These are phyloP conservation scores for Rhizophagus prolifer DNA, from an alignment of 192 early-diverging fungal species.

Conservation along the genomic window DNA sequence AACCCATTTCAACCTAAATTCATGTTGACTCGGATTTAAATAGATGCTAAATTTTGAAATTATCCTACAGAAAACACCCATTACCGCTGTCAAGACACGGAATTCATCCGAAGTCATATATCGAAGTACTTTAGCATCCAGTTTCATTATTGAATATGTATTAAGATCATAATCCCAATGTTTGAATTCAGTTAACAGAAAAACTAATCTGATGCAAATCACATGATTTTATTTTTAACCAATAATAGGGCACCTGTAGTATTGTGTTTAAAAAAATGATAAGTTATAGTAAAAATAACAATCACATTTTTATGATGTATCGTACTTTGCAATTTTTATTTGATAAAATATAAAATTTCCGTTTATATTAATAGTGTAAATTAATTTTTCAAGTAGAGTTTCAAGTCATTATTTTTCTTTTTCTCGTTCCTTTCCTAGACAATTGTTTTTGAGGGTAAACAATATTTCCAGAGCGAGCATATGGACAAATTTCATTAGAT, in stretches of 20 bases:
- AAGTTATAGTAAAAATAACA: too few relatives aligned
- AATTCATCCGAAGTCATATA: slow-evolving; percentile 95
- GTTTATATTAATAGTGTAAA: too few relatives aligned
- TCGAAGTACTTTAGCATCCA: slow-evolving; percentile 90
- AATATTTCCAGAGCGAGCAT: slow-evolving; percentile 24
- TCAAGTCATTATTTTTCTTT: not conserved
- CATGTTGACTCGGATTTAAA: not conserved
- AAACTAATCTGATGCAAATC: too few relatives aligned
- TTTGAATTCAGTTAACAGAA: too few relatives aligned
- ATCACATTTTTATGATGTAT: too few relatives aligned
- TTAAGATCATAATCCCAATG: too few relatives aligned
- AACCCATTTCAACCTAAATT: slow-evolving; percentile 86
- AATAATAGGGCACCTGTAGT: too few relatives aligned
- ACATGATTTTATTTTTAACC: too few relatives aligned
- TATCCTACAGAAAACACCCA: slow-evolving; percentile 3
- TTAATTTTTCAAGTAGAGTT: too few relatives aligned
- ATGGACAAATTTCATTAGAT: slow-evolving; percentile 27
- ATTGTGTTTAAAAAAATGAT: too few relatives aligned
- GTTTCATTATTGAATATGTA: slow-evolving; percentile 68
- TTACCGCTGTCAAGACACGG: slow-evolving; percentile 89
- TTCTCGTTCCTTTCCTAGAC: not conserved
- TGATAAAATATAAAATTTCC: too few relatives aligned
- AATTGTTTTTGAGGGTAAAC: slow-evolving; percentile 13
- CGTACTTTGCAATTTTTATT: too few relatives aligned
- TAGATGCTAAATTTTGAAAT: not conserved